Percentiles rank a stretch among this genome's conserved stretches.
Evolutionary conservation across 169 alveolate genomes (phyloP).

Genomic region (Plasmodium malariae): DNA sequence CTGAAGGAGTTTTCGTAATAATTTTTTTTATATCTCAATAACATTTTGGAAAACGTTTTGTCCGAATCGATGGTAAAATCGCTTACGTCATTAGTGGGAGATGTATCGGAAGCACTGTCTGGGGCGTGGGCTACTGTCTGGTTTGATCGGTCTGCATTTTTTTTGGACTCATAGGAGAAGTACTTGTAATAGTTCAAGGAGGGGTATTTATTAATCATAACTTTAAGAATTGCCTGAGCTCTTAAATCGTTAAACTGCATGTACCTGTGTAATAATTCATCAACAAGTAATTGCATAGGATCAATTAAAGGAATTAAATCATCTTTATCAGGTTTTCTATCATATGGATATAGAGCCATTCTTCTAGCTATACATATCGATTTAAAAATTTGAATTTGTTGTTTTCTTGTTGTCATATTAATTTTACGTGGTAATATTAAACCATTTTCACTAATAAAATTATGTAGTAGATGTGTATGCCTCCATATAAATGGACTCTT

Average conservation of each 20-base stretch:
- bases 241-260: conserved; percentile 80
- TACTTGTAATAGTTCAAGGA: conserved; percentile 82
- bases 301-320: conserved; percentile 88
- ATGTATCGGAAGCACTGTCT: not conserved
- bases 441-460: conserved; percentile 89
- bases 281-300: conserved; percentile 86
- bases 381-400: conserved; percentile 87
- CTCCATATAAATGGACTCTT: conserved; percentile 73
- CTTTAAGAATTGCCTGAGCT: conserved; percentile 87
- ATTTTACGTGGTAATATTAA: conserved; percentile 87
- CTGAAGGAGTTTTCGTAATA: conserved; percentile 14
- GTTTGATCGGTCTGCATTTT: not conserved
- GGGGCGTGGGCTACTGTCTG: not conserved
- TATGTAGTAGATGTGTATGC: conserved; percentile 86
- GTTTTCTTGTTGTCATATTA: conserved; percentile 87
- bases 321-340: conserved; percentile 85
- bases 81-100: not conserved
- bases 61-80: not conserved
- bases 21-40: conserved; percentile 33
- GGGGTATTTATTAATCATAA: conserved; percentile 82
- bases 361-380: conserved; percentile 87
- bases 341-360: conserved; percentile 90
- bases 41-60: not conserved
- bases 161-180: conserved; percentile 20
- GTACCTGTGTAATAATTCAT: conserved; percentile 86